Evolutionary conservation across 352 stramenopile genomes (phyloP).

Genomic region (Thalassiosira exigua): DNA sequence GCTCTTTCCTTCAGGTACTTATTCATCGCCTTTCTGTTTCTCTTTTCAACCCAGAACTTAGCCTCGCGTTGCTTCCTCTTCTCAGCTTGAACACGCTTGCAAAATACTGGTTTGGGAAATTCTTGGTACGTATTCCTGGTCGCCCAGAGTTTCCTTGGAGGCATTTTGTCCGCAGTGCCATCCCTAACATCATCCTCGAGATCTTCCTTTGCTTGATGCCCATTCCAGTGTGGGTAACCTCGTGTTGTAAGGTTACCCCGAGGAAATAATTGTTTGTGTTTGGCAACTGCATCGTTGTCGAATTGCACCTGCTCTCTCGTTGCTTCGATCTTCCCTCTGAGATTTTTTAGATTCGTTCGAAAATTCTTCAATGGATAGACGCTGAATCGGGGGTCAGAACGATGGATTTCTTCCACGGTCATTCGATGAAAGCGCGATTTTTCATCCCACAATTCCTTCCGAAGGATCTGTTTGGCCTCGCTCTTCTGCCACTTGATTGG

Average conservation of each 20-base stretch:
- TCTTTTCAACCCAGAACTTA: not conserved
- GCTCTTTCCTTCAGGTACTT: not conserved
- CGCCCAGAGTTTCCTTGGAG: not conserved
- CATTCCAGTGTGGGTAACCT: not conserved
- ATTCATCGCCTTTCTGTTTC: not conserved
- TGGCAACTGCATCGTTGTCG: not conserved
- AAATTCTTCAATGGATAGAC: not conserved
- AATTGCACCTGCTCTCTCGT: not conserved
- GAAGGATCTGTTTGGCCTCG: not conserved
- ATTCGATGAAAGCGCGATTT: not conserved
- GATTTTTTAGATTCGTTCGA: not conserved
- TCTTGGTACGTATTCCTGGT: not conserved
- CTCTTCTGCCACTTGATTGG: not conserved
- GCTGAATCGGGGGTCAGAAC: not conserved
- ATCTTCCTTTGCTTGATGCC: not conserved
- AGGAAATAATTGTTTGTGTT: not conserved
- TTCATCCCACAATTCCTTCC: not conserved
- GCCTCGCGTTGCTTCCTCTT: not conserved
- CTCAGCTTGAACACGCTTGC: not conserved
- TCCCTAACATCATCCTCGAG: not conserved
- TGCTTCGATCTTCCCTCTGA: not conserved
- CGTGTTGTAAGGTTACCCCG: not conserved
- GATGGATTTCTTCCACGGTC: not conserved
- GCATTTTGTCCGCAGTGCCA: not conserved
- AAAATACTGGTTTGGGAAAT: not conserved